Evolutionary conservation across 1,284 basidiomycete genomes (phyloP).

Genomic region (Trametes polyzona): DNA sequence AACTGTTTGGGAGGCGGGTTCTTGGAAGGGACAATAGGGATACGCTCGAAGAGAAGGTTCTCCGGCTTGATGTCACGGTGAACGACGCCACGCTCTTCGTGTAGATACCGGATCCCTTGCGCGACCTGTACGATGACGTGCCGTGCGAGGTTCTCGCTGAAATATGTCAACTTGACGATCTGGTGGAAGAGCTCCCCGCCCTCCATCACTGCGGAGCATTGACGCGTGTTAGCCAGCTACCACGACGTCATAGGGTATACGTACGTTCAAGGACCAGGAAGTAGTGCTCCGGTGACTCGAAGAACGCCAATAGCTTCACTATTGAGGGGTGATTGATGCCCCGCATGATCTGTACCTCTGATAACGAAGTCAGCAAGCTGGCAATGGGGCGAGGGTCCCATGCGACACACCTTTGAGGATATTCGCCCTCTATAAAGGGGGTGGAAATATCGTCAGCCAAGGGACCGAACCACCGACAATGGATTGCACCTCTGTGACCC

Average conservation of each 20-base stretch:
- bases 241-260: conserved; percentile 35
- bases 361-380: conserved; percentile 5
- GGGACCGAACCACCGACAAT: conserved; percentile 26
- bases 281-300: conserved; percentile 92
- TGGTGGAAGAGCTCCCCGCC: conserved; percentile 99
- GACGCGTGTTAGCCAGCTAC: background rate
- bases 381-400: background rate
- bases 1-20: conserved; percentile 81
- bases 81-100: conserved; percentile 97
- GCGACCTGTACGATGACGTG: conserved; percentile 99
- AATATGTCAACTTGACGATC: conserved; percentile 99
- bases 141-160: conserved; percentile 92
- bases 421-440: conserved; percentile 81
- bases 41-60: conserved; percentile 93
- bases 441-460: conserved; percentile 29
- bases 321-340: conserved; percentile 90
- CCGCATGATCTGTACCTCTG: conserved; percentile 99
- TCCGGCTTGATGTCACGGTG: conserved; percentile 99
- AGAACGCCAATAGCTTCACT: conserved; percentile 88
- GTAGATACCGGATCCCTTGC: conserved; percentile 92
- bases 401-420: conserved; percentile 84
- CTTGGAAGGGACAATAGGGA: conserved; percentile 91
- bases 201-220: conserved; percentile 74
- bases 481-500: conserved; percentile 89
- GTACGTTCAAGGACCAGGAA: conserved; percentile 92